Evolutionary conservation across 225 moss, liverwort and hornwort genomes (phyloP), one percentile per base, ranked within the genome.

Genomic region (Bryoerythrophyllum caledonicum): DNA sequence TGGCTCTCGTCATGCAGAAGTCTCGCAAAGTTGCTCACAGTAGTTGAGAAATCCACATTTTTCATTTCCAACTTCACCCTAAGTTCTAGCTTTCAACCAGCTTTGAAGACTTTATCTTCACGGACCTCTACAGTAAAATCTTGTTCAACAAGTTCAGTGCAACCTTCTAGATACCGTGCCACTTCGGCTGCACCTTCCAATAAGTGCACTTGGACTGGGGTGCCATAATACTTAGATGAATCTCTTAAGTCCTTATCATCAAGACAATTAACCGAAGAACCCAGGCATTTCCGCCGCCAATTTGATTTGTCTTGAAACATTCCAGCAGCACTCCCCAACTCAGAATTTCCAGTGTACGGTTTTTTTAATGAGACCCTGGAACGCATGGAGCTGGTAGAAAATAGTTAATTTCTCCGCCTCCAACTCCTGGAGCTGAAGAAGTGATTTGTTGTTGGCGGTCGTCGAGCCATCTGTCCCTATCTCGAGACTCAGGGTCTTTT

Each of bases 271-370:
- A 84, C 64, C 53, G 51, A 69, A 41, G 14, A 63, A 73, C 58
- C 74, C 34, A 74, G 60, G 2, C n/a, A n/a, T n/a, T n/a, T n/a
- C n/a, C n/a, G n/a, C n/a, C n/a, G n/a, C n/a, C n/a, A n/a, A n/a
- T n/a, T n/a, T n/a, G n/a, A n/a, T n/a, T n/a, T n/a, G n/a, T n/a
- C n/a, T n/a, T n/a, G n/a, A n/a, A n/a, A n/a, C n/a, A n/a, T n/a
- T n/a, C n/a, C n/a, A n/a, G n/a, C n/a, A n/a, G n/a, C n/a, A n/a
- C n/a, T n/a, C n/a, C n/a, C n/a, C n/a, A n/a, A n/a, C n/a, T n/a
- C n/a, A 38, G 52, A 77, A 59, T 84, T 72, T 25, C 80, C 83
- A 48, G 23, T 38, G 15, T 70, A 73, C 76, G 77, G 70, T n/a
- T 25, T 73, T 64, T 32, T 80, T 73, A 63, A 72, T 34, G 30